A percentile compares a stretch with the other conserved stretches of the same genome.
Evolutionary conservation across 768 basidiomycete species (phyloP).

Genomic region (Macrocybe gigantea): DNA sequence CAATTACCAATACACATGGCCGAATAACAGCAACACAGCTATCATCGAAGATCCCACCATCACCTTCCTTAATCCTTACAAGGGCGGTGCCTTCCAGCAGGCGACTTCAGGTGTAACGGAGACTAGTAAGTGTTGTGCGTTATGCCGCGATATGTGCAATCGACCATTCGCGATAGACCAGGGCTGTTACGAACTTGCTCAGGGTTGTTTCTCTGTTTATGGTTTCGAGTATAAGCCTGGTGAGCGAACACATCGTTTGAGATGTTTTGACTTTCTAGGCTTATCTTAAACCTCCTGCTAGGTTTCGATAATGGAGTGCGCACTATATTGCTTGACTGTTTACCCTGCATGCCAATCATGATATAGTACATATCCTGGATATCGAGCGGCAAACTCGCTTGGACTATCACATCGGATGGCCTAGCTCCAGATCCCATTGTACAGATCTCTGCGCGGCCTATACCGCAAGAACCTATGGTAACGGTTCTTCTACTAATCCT

Average conservation of each 20-base stretch:
- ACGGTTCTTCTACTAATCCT: constrained; percentile 5
- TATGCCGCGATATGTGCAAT: not conserved
- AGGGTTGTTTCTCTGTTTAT: constrained; percentile 59
- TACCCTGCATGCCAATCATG: not conserved
- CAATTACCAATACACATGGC: constrained; percentile 67
- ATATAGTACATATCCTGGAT: constrained; percentile 79
- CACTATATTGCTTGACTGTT: constrained; percentile 5
- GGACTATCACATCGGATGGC: constrained; percentile 64
- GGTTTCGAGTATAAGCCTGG: constrained; percentile 82
- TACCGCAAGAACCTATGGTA: constrained; percentile 85
- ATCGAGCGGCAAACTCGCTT: constrained; percentile 49
- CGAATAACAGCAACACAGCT: constrained; percentile 55
- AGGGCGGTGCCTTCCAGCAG: constrained; percentile 78
- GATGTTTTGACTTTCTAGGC: constrained; percentile 3
- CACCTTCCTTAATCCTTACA: constrained; percentile 58
- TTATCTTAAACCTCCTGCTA: constrained; percentile 7
- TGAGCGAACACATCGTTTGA: constrained; percentile 10
- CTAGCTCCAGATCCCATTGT: constrained; percentile 49
- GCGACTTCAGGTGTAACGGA: constrained; percentile 66
- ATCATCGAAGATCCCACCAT: constrained; percentile 47
- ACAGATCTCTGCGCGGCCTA: constrained; percentile 60
- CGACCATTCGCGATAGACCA: constrained; percentile 39
- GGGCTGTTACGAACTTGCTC: constrained; percentile 55
- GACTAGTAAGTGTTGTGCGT: constrained; percentile 39
- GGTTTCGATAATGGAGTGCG: constrained; percentile 51